Conservation (phyloP, 306 rosid species). For the Dryas alaskensis region DNA sequence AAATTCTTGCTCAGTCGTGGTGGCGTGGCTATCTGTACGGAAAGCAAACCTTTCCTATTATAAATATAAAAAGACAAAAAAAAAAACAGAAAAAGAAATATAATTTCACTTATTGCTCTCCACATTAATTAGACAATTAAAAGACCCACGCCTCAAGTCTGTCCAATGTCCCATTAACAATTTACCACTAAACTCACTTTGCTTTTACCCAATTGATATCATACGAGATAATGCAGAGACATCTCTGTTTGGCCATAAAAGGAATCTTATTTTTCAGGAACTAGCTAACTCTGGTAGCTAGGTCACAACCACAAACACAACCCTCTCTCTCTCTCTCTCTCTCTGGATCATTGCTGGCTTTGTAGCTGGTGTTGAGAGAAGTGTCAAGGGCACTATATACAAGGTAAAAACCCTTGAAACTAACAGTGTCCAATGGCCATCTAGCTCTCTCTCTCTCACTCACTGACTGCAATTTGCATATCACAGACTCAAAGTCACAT, state of each 20-base stretch:
- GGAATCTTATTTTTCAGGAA: slow-evolving; percentile 4
- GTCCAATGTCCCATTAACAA: too few relatives aligned
- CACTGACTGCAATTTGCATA: neutral
- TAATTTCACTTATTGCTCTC: too few relatives aligned
- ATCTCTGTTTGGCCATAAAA: neutral
- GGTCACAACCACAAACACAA: too few relatives aligned
- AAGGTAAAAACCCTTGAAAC: neutral
- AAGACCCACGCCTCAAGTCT: too few relatives aligned
- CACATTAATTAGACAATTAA: too few relatives aligned
- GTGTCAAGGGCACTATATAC: neutral
- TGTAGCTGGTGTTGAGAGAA: neutral
- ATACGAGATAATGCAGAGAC: too few relatives aligned
- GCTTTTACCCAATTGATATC: too few relatives aligned
- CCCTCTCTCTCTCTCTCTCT: slow-evolving; percentile 8
- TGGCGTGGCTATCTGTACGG: slow-evolving; percentile 16
- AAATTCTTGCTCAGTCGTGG: slow-evolving; percentile 3
- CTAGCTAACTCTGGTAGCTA: neutral
- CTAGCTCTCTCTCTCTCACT: neutral
- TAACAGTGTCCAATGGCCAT: neutral
- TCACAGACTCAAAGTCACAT: neutral
- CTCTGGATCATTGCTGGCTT: neutral
- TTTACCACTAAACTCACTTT: too few relatives aligned
- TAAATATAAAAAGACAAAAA: neutral
- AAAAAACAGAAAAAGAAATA: neutral
- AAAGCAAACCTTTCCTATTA: neutral